phyloP scores from a whole-genome alignment of 1,284 basidiomycete species.

The Microbotryum lychnidis-dioicae region DNA sequence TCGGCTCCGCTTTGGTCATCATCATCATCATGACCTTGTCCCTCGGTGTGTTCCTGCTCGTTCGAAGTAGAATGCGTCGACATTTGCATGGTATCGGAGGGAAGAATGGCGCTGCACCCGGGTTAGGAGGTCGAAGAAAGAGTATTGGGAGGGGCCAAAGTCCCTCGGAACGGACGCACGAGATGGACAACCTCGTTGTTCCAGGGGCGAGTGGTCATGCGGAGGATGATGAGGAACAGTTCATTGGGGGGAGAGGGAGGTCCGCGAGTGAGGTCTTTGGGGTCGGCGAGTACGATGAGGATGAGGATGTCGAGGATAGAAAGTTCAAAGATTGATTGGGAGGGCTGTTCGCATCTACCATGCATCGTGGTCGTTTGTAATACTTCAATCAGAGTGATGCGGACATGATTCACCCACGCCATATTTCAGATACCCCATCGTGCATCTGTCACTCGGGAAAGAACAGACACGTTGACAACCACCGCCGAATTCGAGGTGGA shows the following conservation, averaged over 20 bases:
- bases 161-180: too few relatives aligned
- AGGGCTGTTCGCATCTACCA: too few relatives aligned
- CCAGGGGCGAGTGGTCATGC: too few relatives aligned
- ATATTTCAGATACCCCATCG: too few relatives aligned
- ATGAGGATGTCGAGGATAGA: slow-evolving; percentile 53
- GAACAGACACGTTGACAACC: too few relatives aligned
- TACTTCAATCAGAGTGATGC: too few relatives aligned
- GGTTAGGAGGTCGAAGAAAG: neutral
- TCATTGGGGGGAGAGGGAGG: slow-evolving; percentile 33
- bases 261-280: neutral
- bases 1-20: slow-evolving; percentile 74
- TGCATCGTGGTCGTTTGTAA: too few relatives aligned
- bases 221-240: neutral
- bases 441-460: too few relatives aligned
- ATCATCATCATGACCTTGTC: slow-evolving; percentile 61
- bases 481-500: too few relatives aligned
- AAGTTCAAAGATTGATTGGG: slow-evolving; percentile 26
- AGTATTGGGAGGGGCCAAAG: neutral
- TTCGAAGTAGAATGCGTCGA: slow-evolving; percentile 43
- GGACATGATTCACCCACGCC: too few relatives aligned
- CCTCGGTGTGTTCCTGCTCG: slow-evolving; percentile 67
- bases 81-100: slow-evolving; percentile 5
- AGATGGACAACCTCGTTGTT: too few relatives aligned
- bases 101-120: neutral
- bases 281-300: slow-evolving; percentile 29